Conservation (phyloP, 805 yeast species). For the Phaffomyces opuntiae region DNA sequence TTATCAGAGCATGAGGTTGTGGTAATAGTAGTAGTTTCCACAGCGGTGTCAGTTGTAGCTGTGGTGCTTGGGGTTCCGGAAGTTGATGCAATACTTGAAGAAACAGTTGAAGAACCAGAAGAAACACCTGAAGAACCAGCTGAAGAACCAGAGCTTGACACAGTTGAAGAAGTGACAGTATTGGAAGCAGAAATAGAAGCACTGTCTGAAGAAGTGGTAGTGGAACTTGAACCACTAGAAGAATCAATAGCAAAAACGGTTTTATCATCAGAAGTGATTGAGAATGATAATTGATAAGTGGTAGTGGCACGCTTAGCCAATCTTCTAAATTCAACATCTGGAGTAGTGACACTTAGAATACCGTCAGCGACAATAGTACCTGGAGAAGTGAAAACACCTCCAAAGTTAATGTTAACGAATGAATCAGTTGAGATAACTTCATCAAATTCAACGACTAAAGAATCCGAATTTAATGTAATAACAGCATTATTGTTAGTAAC, state of each 20-base stretch:
- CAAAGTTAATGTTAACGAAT: no score
- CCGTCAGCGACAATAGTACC: no score
- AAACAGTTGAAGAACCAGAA: background rate
- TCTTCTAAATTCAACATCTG: no score
- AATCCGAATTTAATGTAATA: no score
- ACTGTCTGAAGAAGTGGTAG: background rate
- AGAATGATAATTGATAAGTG: no score
- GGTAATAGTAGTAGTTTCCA: constrained; percentile 5
- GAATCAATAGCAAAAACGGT: background rate
- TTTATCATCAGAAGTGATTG: background rate
- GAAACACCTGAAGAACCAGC: background rate
- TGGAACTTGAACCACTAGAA: background rate
- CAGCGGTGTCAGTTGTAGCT: background rate
- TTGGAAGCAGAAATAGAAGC: background rate
- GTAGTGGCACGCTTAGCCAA: no score
- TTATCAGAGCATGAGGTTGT: constrained; percentile 13
- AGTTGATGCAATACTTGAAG: background rate
- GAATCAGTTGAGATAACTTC: no score
- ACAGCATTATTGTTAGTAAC: no score
- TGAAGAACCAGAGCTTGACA: background rate
- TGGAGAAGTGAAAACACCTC: no score
- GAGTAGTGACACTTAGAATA: no score
- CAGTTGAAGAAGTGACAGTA: background rate
- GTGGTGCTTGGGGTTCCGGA: background rate
- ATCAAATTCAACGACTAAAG: no score